phyloP scores from a whole-genome alignment of 192 early-diverging fungal species.

The Neocallimastix lanati region DNA sequence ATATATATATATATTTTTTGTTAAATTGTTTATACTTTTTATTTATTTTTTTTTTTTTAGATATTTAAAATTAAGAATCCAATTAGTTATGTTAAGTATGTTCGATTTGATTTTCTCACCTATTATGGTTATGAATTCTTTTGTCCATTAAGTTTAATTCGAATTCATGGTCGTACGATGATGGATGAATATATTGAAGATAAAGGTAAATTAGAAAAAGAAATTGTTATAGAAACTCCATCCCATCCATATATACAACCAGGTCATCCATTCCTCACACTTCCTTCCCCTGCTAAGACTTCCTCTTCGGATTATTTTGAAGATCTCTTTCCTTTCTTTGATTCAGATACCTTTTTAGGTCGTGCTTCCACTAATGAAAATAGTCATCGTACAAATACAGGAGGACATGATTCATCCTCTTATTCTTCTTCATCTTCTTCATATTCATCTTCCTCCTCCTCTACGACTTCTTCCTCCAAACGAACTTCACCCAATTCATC shows the following conservation, averaged over 20 bases:
- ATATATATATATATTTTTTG: neutral
- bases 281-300: neutral
- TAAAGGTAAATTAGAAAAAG: neutral
- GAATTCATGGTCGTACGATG: slow-evolving; percentile 79
- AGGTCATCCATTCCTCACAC: neutral
- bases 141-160: slow-evolving; percentile 73
- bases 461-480: too few species aligned
- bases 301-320: neutral
- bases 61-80: slow-evolving; percentile 63
- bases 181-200: slow-evolving; percentile 42
- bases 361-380: neutral
- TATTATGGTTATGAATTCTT: slow-evolving; percentile 89
- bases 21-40: neutral
- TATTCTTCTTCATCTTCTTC: neutral
- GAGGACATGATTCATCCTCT: neutral
- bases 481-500: too few species aligned
- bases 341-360: neutral
- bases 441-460: neutral
- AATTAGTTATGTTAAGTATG: slow-evolving; percentile 60
- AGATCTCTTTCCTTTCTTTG: neutral
- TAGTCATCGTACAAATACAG: neutral
- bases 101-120: slow-evolving; percentile 70
- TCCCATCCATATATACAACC: neutral
- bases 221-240: neutral
- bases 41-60: slow-evolving; percentile 20